Evolutionary conservation across 2,329 filamentous ascomycete genomes (phyloP), one percentile per base, ranked within the genome.

Genomic region (Blastomyces gilchristii): DNA sequence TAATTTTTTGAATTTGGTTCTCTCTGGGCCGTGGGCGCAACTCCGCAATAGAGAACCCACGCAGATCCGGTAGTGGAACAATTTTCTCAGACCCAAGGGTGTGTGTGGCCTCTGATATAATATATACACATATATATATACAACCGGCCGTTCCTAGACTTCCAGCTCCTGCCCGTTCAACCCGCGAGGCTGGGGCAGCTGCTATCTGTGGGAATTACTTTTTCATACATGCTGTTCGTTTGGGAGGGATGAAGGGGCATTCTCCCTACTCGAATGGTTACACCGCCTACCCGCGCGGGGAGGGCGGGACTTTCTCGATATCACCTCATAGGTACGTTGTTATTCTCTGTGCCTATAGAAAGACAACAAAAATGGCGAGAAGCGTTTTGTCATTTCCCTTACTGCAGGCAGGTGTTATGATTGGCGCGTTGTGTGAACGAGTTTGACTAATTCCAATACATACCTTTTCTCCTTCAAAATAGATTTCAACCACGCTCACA

Each of bases 401-500:
- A 12, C 6, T 31, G 25, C 49, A 52, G 22, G 12, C 49, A 31
- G 25, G 9, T 0, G 3, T 4, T 50, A 12, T 12, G 34, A 50
- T 50, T 22, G 14, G 9, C 25, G 22, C 22, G 9, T 0, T 4
- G 9, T 28, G 6, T 14, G 49, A 31, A 31, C 11, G 25, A 52
- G 9, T 28, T 58, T 31, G 39, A 22, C 60, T 59, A 34, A 63
- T 41, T 50, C 12, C 14, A 25, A 16, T 58, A 43, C 25, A 18
- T 37, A 47, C 37, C 28, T 22, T 22, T 25, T 18, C 14, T 52
- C 49, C 25, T 16, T 52, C 22, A 37, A 49, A 22, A 50, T 54
- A 94, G 90, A 79, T 97, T 95, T 71, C 90, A 94, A 76, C 90
- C 92, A 65, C 87, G 91, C 74, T 84, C 88, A 69, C 84, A 90